These are phyloP conservation scores for Boletus tomentosulus DNA, from an alignment of 768 basidiomycete genomes.

Conservation along the genomic window DNA sequence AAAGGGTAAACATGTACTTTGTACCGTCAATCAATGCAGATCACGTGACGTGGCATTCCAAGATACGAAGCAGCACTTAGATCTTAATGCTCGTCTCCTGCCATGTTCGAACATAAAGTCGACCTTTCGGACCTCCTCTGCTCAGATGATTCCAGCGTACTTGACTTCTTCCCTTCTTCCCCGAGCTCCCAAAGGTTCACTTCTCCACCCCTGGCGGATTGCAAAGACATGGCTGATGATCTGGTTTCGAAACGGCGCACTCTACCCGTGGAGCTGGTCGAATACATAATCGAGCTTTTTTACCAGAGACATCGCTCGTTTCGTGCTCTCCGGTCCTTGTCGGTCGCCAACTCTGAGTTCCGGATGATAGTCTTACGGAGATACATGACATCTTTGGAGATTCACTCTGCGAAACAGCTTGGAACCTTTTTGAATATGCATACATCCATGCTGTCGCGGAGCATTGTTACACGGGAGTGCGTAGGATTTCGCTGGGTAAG, in stretches of 20 bases:
- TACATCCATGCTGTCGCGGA: slow-evolving; percentile 26
- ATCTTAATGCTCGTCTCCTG: slow-evolving; percentile 3
- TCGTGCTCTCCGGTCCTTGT: slow-evolving; percentile 35
- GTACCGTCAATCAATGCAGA: background rate
- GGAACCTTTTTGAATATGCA: slow-evolving; percentile 32
- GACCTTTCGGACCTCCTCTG: background rate
- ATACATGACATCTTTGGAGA: slow-evolving; percentile 22
- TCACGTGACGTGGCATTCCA: slow-evolving; percentile 21
- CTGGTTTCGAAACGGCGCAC: slow-evolving; percentile 3
- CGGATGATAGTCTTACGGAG: slow-evolving; percentile 41
- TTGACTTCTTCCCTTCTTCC: slow-evolving; percentile 14
- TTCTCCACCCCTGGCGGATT: slow-evolving; percentile 18
- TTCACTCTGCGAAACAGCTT: slow-evolving; percentile 20
- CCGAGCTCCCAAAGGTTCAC: slow-evolving; percentile 21
- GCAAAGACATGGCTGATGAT: background rate
- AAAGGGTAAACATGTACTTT: slow-evolving; percentile 3
- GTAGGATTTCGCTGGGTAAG: slow-evolving; percentile 43
- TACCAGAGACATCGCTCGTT: slow-evolving; percentile 25
- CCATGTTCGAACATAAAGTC: slow-evolving; percentile 12
- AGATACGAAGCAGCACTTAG: background rate
- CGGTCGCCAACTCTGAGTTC: slow-evolving; percentile 39
- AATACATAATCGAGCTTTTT: slow-evolving; percentile 27
- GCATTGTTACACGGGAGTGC: slow-evolving; percentile 7
- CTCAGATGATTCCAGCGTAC: slow-evolving; percentile 15
- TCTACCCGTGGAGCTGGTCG: slow-evolving; percentile 32